phyloP scores from a whole-genome alignment of 176 grass and related monocot genomes.

The Eragrostis curvula region DNA sequence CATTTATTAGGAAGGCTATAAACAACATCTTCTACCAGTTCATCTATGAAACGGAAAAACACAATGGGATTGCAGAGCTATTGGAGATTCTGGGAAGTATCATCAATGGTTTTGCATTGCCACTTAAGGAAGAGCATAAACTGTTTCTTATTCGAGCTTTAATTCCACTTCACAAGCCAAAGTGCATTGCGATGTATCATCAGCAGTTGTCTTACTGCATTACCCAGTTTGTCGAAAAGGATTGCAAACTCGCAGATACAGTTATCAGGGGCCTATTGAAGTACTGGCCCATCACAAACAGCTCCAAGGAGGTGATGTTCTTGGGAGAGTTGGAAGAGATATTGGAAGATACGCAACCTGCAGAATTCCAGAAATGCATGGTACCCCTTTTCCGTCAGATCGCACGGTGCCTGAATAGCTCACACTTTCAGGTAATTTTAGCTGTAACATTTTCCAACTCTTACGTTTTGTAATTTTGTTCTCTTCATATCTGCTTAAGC shows the following conservation, averaged over 20 bases:
- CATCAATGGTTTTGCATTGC: constrained; percentile 87
- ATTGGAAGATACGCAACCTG: constrained; percentile 77
- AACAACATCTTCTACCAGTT: constrained; percentile 92
- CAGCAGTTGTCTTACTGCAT: constrained; percentile 83
- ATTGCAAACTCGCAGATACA: constrained; percentile 76
- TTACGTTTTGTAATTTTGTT: background rate
- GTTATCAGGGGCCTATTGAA: constrained; percentile 88
- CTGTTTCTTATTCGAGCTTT: constrained; percentile 74
- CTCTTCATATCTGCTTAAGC: background rate
- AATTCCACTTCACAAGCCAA: constrained; percentile 88
- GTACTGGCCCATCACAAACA: constrained; percentile 93
- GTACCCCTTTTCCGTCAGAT: constrained; percentile 87
- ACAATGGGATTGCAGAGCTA: constrained; percentile 85
- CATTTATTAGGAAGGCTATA: constrained; percentile 81
- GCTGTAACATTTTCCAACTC: background rate
- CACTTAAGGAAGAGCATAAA: constrained; percentile 92
- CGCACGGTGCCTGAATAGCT: constrained; percentile 68
- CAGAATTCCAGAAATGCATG: constrained; percentile 95
- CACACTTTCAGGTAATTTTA: constrained; percentile 84
- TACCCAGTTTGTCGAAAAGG: constrained; percentile 88
- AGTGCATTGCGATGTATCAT: constrained; percentile 67
- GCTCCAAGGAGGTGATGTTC: constrained; percentile 87
- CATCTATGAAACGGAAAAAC: constrained; percentile 88
- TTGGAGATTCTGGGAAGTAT: constrained; percentile 88
- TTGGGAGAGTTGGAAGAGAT: constrained; percentile 87